A percentile compares a stretch with the other conserved stretches of the same genome.
These are phyloP conservation scores for Candida wancherniae DNA, from an alignment of 805 yeast genomes.

Conservation along the genomic window DNA sequence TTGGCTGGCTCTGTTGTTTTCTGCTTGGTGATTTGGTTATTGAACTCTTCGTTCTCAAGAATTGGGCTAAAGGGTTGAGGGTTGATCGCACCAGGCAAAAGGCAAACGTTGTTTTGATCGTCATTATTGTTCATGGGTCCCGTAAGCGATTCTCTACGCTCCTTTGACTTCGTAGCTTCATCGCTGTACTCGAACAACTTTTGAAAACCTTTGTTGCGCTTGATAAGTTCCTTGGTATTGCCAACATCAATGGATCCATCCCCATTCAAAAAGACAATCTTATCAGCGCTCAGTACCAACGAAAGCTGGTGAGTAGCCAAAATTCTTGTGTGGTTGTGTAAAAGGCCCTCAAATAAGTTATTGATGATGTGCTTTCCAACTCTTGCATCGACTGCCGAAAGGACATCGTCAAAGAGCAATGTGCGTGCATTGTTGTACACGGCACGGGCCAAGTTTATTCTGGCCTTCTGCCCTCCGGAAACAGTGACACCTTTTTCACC, in stretches of 20 bases:
- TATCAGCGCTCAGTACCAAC: conserved; percentile 35
- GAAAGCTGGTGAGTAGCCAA: conserved; percentile 44
- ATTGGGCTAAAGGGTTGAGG: no score
- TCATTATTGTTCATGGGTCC: conserved; percentile 1
- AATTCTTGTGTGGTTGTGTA: conserved; percentile 30
- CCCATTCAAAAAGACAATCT: conserved; percentile 35
- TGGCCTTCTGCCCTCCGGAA: conserved; percentile 44
- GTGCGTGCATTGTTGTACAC: conserved; percentile 31
- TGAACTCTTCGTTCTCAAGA: background rate
- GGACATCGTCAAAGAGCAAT: conserved; percentile 40
- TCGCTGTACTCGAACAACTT: conserved; percentile 46
- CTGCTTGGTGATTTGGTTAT: conserved; percentile 5
- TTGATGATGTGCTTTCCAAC: conserved; percentile 40
- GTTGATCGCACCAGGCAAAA: conserved; percentile 6
- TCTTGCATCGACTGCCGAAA: conserved; percentile 40
- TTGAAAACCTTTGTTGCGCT: conserved; percentile 42
- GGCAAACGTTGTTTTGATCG: conserved; percentile 8
- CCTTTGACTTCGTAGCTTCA: conserved; percentile 18
- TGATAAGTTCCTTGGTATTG: conserved; percentile 25
- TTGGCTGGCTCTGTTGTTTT: conserved; percentile 1
- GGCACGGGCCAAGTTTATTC: conserved; percentile 42
- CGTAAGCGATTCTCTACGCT: no score
- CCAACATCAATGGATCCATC: conserved; percentile 40
- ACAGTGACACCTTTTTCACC: conserved; percentile 43
- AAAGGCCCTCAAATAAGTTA: conserved; percentile 30